A percentile compares a stretch with the other conserved stretches of the same genome.
Conservation (phyloP, 768 basidiomycete genomes). For the Neoboletus magnificus region DNA sequence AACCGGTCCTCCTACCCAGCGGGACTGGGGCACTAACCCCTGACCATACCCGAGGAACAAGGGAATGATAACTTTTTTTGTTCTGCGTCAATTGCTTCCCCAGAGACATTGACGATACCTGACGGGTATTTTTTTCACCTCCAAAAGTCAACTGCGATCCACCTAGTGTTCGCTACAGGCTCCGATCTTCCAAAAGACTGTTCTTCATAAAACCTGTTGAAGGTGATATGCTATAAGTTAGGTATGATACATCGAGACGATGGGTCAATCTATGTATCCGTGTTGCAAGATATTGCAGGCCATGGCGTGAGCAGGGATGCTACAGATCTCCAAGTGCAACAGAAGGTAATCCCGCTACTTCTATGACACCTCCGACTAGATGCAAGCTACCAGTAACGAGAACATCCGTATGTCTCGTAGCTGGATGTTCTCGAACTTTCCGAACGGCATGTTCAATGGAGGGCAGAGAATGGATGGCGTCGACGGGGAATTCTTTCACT, state of each 20-base stretch:
- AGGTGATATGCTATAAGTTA: constrained; percentile 25
- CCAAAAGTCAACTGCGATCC: background rate
- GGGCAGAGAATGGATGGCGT: constrained; percentile 72
- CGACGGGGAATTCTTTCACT: constrained; percentile 55
- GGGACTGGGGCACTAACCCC: constrained; percentile 3
- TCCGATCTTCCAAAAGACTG: background rate
- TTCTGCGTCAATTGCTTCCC: background rate
- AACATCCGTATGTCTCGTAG: constrained; percentile 45
- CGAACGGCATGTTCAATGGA: constrained; percentile 89
- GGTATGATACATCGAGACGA: constrained; percentile 1
- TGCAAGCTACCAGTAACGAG: constrained; percentile 92
- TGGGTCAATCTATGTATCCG: background rate
- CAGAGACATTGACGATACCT: background rate
- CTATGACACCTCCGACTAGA: constrained; percentile 90
- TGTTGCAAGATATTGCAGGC: background rate
- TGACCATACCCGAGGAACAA: background rate
- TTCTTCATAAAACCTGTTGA: constrained; percentile 33
- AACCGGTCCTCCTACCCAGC: constrained; percentile 58
- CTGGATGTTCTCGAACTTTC: constrained; percentile 47
- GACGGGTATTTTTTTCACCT: background rate
- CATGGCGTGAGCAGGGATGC: background rate
- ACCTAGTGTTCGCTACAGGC: background rate
- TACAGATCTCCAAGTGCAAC: constrained; percentile 50
- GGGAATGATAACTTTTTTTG: background rate
- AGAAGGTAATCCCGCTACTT: constrained; percentile 80